Conservation (phyloP, 78 protist genomes). For the Tieghemostelium lacteum region DNA sequence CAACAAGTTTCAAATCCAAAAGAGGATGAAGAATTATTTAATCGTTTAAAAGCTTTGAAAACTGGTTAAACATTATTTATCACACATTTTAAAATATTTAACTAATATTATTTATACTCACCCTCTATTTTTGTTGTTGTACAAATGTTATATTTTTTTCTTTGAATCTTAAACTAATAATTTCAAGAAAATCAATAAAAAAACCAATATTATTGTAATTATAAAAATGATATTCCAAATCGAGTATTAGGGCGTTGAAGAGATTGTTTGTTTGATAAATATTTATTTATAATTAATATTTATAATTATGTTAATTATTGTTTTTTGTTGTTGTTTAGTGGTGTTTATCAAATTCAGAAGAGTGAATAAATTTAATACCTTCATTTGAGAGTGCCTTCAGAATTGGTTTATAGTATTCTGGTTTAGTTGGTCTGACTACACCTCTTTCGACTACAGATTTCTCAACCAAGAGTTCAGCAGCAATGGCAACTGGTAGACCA, state of each 20-base stretch:
- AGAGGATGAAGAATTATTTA: conserved; percentile 50
- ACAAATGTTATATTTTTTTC: neutral
- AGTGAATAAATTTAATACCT: conserved; percentile 75
- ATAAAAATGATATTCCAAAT: too few relatives aligned
- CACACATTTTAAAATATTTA: neutral
- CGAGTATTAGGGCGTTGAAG: too few relatives aligned
- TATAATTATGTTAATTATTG: too few relatives aligned
- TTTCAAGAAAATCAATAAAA: too few relatives aligned
- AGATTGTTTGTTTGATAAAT: too few relatives aligned
- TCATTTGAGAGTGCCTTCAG: conserved; percentile 68
- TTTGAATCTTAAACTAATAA: too few relatives aligned
- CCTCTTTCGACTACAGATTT: conserved; percentile 52
- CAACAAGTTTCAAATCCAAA: conserved; percentile 4
- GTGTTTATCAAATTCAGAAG: conserved; percentile 53
- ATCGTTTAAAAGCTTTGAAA: conserved; percentile 57
- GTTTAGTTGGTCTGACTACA: conserved; percentile 45
- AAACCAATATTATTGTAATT: neutral
- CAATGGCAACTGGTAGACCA: conserved; percentile 90
- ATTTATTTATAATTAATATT: too few relatives aligned
- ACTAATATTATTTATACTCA: neutral
- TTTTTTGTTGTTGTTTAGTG: neutral
- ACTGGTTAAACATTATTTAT: conserved; percentile 28
- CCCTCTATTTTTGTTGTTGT: neutral
- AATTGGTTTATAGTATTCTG: conserved; percentile 71
- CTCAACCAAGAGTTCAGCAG: conserved; percentile 84